Evolutionary conservation across 805 yeast species (phyloP).

Genomic region (Wickerhamomyces rabaulensis): DNA sequence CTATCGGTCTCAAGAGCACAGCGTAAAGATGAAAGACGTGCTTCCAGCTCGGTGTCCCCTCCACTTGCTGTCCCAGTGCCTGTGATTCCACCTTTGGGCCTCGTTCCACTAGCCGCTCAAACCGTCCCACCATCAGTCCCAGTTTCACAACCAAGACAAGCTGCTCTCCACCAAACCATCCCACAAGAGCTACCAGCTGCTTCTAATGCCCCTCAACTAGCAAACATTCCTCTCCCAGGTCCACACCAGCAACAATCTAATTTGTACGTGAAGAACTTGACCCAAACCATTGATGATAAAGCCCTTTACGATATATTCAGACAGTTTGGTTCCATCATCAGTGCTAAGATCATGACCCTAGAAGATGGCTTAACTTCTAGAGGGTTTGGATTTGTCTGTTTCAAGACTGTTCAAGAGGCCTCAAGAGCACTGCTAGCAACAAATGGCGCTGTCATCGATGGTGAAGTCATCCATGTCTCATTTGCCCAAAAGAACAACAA

Average conservation of each 20-base stretch:
- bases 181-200: not conserved
- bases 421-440: slow-evolving; percentile 59
- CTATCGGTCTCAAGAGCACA: slow-evolving; percentile 42
- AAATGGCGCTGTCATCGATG: slow-evolving; percentile 51
- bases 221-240: slow-evolving; percentile 34
- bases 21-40: slow-evolving; percentile 30
- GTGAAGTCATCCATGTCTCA: slow-evolving; percentile 55
- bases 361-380: slow-evolving; percentile 37
- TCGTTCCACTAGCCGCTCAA: not conserved
- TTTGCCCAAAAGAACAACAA: slow-evolving; percentile 71
- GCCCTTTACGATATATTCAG: slow-evolving; percentile 37
- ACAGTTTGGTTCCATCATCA: slow-evolving; percentile 43
- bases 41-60: slow-evolving; percentile 7
- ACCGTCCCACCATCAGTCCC: not conserved
- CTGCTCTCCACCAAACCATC: not conserved
- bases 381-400: slow-evolving; percentile 79
- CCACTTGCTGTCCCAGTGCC: not conserved
- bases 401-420: slow-evolving; percentile 54
- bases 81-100: not conserved
- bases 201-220: not conserved
- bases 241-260: slow-evolving; percentile 59
- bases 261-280: slow-evolving; percentile 59
- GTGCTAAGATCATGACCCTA: slow-evolving; percentile 47
- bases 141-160: not conserved
- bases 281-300: slow-evolving; percentile 45